These are phyloP conservation scores for Phytophthora hibernalis DNA, from an alignment of 352 stramenopile genomes.

Conservation along the genomic window DNA sequence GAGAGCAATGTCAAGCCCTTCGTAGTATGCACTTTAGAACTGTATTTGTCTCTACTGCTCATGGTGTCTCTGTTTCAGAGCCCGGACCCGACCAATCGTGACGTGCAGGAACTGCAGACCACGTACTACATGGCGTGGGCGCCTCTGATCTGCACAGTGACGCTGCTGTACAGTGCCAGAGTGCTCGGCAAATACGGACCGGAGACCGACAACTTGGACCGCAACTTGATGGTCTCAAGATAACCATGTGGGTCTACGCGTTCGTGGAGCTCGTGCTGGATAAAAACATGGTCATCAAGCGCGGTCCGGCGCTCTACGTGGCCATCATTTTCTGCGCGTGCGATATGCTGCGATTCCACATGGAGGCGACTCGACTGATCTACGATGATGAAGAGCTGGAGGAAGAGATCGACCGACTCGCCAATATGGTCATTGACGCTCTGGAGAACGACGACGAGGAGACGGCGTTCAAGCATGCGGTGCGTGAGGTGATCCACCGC, in stretches of 20 bases:
- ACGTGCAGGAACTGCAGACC: conserved; percentile 59
- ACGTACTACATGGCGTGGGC: conserved; percentile 62
- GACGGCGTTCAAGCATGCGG: conserved; percentile 45
- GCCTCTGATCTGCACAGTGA: conserved; percentile 43
- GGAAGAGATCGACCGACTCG: conserved; percentile 52
- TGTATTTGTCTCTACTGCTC: conserved; percentile 65
- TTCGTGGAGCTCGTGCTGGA: conserved; percentile 56
- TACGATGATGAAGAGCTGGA: conserved; percentile 57
- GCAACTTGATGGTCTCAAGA: conserved; percentile 58
- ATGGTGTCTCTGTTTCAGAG: conserved; percentile 65
- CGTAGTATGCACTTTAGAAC: conserved; percentile 54
- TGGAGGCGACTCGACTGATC: conserved; percentile 58
- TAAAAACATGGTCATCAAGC: conserved; percentile 62
- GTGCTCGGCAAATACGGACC: conserved; percentile 47
- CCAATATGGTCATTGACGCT: conserved; percentile 43
- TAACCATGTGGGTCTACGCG: conserved; percentile 55
- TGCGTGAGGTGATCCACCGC: conserved; percentile 38
- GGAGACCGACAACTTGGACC: conserved; percentile 53
- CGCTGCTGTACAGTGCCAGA: conserved; percentile 46
- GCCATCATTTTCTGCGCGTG: conserved; percentile 58
- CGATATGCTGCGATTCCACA: conserved; percentile 66
- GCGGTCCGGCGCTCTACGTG: conserved; percentile 54
- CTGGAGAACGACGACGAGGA: conserved; percentile 42
- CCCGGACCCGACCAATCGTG: conserved; percentile 37
- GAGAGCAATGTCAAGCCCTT: conserved; percentile 47